Conservation (phyloP, 83 land plant species). For the Larix sibirica region DNA sequence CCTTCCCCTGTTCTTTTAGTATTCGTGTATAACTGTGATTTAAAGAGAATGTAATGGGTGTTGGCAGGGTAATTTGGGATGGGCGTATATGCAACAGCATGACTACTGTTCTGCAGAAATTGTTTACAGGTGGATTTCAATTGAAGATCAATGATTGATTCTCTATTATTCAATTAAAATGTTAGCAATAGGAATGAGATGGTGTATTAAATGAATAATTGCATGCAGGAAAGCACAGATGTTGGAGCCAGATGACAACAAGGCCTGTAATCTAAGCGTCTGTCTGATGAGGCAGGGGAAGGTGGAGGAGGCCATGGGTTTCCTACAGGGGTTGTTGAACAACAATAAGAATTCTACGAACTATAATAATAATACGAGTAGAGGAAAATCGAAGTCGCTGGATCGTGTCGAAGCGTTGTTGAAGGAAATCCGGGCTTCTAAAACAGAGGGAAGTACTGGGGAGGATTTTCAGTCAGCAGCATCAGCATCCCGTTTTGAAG, state of each 20-base stretch:
- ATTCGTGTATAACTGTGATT: no score
- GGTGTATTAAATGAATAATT: neutral
- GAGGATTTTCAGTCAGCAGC: no score
- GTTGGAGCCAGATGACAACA: conserved; percentile 85
- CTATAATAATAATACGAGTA: no score
- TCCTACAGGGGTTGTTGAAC: conserved; percentile 27
- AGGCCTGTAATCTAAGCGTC: conserved; percentile 79
- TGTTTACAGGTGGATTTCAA: conserved; percentile 18
- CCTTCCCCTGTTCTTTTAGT: no score
- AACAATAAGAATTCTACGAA: no score
- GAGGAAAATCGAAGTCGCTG: no score
- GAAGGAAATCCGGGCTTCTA: no score
- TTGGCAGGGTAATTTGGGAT: conserved; percentile 74
- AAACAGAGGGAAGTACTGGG: no score
- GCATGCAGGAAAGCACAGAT: conserved; percentile 63
- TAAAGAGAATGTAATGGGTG: no score
- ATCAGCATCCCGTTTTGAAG: no score
- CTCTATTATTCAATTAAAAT: neutral
- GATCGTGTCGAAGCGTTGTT: no score
- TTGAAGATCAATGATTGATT: neutral
- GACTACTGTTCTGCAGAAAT: conserved; percentile 27
- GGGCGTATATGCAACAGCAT: conserved; percentile 80
- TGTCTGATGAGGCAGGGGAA: conserved; percentile 83
- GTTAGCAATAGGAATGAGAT: neutral
- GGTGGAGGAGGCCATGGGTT: conserved; percentile 52